Evolutionary conservation across 441 rosid species (phyloP).

Genomic region (Biscutella auriculata): DNA sequence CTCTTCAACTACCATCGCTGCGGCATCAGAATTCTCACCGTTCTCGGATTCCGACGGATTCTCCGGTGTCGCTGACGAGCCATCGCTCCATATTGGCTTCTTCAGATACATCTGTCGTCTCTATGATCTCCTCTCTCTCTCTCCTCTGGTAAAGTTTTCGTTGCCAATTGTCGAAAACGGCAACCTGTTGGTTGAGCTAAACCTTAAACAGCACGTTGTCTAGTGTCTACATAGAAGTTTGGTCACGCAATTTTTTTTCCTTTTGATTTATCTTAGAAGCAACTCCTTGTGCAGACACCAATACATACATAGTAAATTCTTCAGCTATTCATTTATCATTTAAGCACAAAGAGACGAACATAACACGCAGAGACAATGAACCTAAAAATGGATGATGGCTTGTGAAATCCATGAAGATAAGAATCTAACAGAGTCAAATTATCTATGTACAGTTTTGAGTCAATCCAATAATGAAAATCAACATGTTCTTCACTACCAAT

Average conservation of each 20-base stretch:
- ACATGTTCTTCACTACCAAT: constrained; percentile 41
- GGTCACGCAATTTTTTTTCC: neutral
- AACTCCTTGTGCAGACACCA: no score
- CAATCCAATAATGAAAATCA: constrained; percentile 21
- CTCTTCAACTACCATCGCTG: constrained; percentile 53
- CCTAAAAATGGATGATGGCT: constrained; percentile 13
- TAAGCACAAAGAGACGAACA: neutral
- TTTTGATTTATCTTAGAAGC: neutral
- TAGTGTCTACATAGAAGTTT: neutral
- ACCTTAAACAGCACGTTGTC: neutral
- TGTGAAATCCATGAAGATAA: constrained; percentile 6
- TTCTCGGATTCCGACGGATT: constrained; percentile 18
- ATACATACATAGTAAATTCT: no score
- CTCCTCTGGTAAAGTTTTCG: neutral
- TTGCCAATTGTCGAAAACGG: neutral
- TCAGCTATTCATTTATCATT: no score
- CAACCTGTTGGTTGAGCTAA: neutral
- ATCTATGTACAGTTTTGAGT: constrained; percentile 20
- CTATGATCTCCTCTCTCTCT: neutral
- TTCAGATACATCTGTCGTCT: constrained; percentile 44
- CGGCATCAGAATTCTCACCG: constrained; percentile 22
- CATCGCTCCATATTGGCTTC: constrained; percentile 62
- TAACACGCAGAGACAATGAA: neutral
- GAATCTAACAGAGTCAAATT: constrained; percentile 2
- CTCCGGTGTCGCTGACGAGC: constrained; percentile 17